Base-by-base conservation (phyloP, 2,329 filamentous ascomycete species). In the Colletotrichum spaethianum region DNA sequence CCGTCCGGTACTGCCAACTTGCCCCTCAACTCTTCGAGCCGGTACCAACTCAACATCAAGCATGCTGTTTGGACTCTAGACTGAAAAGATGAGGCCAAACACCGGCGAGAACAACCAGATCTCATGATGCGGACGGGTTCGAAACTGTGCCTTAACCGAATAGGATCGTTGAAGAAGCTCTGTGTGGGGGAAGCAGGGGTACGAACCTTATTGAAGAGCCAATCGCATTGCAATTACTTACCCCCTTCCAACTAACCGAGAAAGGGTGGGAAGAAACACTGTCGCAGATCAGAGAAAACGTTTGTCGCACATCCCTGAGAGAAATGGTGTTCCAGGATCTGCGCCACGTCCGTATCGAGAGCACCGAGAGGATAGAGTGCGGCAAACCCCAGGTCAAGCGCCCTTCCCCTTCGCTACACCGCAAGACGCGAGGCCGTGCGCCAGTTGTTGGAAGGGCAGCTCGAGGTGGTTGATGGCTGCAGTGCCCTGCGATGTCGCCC, bases 81-180 rank as follows among this genome's bases (percentile, higher is more conserved):
- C 42, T 23, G 20, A 70, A 63, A 70, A 71, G 65, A 60, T 72
- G 65, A 72, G 70, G 70, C 70, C 70, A 72, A 72, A 72, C 70
- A 44, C 59, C 36, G 65, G 53, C 52, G 65, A 69, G 33, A 31
- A 33, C 59, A 44, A 55, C 38, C 23, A 40, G 46, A 63, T 72
- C 53, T 72, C 59, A 31, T 42, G 65, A 70, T 64, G 70, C 65
- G 70, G 65, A 60, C 70, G 38, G 55, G 52, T 56, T 61, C 70
- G 70, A 72, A 72, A 72, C 65, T 50, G 31, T 44, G 31, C 57
- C 70, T 44, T 48, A 36, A 46, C 65, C 38, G 44, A 69, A 46
- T 68, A 23, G 69, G 44, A 67, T 56, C 48, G 63, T 50, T 28
- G 38, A 59, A 31, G 69, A 72, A 59, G 69, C 57, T 71, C 64